Evolutionary conservation across 768 basidiomycete species (phyloP).

Genomic region (Boletus pseudo-olivaceus): DNA sequence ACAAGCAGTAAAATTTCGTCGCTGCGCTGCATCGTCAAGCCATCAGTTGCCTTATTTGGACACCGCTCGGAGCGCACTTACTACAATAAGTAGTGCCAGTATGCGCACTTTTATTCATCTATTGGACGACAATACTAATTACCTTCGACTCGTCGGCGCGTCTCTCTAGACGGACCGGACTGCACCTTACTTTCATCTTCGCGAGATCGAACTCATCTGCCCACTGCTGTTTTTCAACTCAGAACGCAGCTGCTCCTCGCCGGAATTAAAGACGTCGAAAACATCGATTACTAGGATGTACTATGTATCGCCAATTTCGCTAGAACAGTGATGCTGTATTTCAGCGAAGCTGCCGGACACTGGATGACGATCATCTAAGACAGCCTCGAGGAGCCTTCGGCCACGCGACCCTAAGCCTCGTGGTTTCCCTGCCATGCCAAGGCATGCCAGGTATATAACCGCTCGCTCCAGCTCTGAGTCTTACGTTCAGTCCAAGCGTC

Average conservation of each 20-base stretch:
- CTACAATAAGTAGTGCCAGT: too few relatives aligned
- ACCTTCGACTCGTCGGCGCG: neutral
- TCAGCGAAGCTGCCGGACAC: neutral
- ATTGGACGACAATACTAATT: too few relatives aligned
- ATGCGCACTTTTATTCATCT: too few relatives aligned
- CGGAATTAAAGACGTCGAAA: neutral
- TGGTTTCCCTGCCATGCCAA: neutral
- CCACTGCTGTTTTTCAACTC: neutral
- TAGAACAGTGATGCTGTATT: neutral
- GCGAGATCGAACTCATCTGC: neutral
- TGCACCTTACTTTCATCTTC: neutral
- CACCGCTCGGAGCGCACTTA: too few relatives aligned
- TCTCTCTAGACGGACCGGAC: neutral
- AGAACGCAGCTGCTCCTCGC: too few relatives aligned
- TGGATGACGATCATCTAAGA: neutral
- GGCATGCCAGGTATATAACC: neutral
- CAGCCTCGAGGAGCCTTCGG: constrained; percentile 6
- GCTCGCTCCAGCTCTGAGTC: neutral
- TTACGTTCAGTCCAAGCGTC: too few relatives aligned
- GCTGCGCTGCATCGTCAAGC: too few relatives aligned
- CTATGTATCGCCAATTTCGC: neutral
- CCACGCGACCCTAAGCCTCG: constrained; percentile 2
- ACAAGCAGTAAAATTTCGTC: too few relatives aligned
- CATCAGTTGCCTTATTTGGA: too few relatives aligned
- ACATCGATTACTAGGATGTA: neutral